Base-by-base conservation (phyloP, 495 filamentous ascomycete species). In the Aspergillus wentii region DNA sequence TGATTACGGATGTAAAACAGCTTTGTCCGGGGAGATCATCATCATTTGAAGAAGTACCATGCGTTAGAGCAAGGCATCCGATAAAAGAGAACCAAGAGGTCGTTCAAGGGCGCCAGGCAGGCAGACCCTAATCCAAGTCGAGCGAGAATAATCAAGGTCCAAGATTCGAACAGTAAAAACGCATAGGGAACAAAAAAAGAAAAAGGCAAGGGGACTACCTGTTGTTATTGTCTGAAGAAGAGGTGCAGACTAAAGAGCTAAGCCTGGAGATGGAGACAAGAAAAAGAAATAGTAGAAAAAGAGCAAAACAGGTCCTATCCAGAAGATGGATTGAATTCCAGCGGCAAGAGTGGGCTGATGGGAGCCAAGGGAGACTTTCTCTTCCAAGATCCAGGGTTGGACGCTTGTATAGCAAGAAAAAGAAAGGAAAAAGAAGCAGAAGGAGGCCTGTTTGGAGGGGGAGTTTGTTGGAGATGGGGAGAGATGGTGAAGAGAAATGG, bases 201-300 rank as follows among this genome's bases (percentile, higher is more conserved):
- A 63, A 62, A 48, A 44, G 57, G 56, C 50, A 53, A 48, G 62
- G 64, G 57, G 52, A 55, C 67, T 71, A 71, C 67, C 67, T 71
- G 59, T 59, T 63, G 56, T 54, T 60, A 55, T 64, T 48, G 56
- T 43, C 46, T 20, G 41, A 41, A 37, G 22, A 45, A 40, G 19
- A 36, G 44, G 21, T 46, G 46, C 55, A 64, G 58, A 61, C 60
- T 43, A 50, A 46, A 51, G 57, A 57, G 56, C 61, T 62, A 55
- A 56, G 50, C 46, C 49, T 38, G 42, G 35, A 43, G 28, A 41
- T 28, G 37, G 36, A 39, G 43, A 39, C 49, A 40, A 49, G 20
- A 43, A 51, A 52, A 44, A 43, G 46, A 51, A 46, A 55, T 33
- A 55, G 26, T 13, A 29, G 10, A 9, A 53, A 23, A 52, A 54